A percentile compares a stretch with the other conserved stretches of the same genome.
These are phyloP conservation scores for Aspergillus sp. DNA, from an alignment of 2,329 filamentous ascomycete genomes.

Conservation along the genomic window DNA sequence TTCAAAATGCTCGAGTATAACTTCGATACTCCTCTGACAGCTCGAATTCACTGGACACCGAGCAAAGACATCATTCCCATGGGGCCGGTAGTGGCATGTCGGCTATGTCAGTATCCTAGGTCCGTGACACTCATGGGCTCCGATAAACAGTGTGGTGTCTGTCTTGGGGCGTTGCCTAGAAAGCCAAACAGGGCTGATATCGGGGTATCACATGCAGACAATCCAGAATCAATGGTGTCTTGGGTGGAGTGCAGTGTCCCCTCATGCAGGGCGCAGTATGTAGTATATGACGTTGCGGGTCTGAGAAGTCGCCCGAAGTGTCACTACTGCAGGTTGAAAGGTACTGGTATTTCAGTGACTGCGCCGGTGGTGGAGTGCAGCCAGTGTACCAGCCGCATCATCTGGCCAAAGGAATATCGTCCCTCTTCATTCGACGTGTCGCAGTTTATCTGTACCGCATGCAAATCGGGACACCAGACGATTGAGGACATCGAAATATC, in stretches of 20 bases:
- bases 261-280: slow-evolving; percentile 51
- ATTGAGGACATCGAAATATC: slow-evolving; percentile 41
- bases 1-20: slow-evolving; percentile 51
- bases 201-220: background rate
- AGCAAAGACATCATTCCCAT: slow-evolving; percentile 45
- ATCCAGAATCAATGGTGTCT: slow-evolving; percentile 17
- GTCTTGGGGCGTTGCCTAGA: slow-evolving; percentile 22
- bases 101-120: slow-evolving; percentile 45
- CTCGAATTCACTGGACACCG: slow-evolving; percentile 48
- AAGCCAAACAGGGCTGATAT: background rate
- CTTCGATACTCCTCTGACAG: slow-evolving; percentile 46
- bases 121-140: slow-evolving; percentile 53
- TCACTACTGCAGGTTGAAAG: slow-evolving; percentile 44
- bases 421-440: slow-evolving; percentile 30
- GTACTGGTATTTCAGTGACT: background rate
- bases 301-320: slow-evolving; percentile 48
- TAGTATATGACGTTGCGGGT: slow-evolving; percentile 49
- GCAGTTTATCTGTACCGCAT: slow-evolving; percentile 46
- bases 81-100: slow-evolving; percentile 47
- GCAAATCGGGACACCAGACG: slow-evolving; percentile 35
- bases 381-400: slow-evolving; percentile 47
- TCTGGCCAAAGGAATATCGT: slow-evolving; percentile 50
- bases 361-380: slow-evolving; percentile 49
- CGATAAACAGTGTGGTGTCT: slow-evolving; percentile 45
- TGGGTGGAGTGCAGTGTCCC: slow-evolving; percentile 52